Base-by-base conservation (phyloP, 495 filamentous ascomycete genomes). In the Penicillium canariense region DNA sequence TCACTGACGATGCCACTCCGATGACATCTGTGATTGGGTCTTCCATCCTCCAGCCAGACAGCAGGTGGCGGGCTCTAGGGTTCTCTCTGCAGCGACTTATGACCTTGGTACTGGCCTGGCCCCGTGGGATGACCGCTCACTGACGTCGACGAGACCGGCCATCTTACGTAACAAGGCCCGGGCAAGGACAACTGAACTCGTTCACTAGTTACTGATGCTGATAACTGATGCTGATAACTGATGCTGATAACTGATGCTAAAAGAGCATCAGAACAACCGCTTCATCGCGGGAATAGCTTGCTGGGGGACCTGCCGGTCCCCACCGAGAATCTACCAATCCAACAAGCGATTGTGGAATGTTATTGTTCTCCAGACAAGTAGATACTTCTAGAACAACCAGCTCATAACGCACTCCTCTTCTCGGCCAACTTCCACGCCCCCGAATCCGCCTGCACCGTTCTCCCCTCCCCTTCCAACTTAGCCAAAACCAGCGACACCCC, bases 401-500 rank as follows among this genome's bases (percentile, higher is more conserved):
- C 18, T 48, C 48, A 75, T 46, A 77, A 47, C 26, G 68, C 61
- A 50, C 70, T 63, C 36, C 52, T 71, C 34, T 65, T 69, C 39
- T 53, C 53, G 36, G 58, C 70, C 58, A 75, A 66, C 58, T 73
- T 83, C 83, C 84, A 87, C 47, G 63, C 71, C 51, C 80, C 85
- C 4, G 66, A 65, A 28, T 68, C 72, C 35, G 77, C 73, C 48
- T 73, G 69, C 35, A 77, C 64, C 15, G 81, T 84, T 62, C 73
- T 85, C 26, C 84, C 84, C 59, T 93, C 88, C 23, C 66, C 68
- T 65, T 84, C 73, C 60, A 93, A 70, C 74, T 92, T 93, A 56
- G 72, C 61, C 54, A 94, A 64, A 43, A 93, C 83, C 68, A 86
- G 83, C 39, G 83, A 39, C 20, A 90, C 77, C 4, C 89, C 90